These are phyloP conservation scores for Astrephomene gubernaculifera DNA, from an alignment of 139 green algal species.

Conservation along the genomic window DNA sequence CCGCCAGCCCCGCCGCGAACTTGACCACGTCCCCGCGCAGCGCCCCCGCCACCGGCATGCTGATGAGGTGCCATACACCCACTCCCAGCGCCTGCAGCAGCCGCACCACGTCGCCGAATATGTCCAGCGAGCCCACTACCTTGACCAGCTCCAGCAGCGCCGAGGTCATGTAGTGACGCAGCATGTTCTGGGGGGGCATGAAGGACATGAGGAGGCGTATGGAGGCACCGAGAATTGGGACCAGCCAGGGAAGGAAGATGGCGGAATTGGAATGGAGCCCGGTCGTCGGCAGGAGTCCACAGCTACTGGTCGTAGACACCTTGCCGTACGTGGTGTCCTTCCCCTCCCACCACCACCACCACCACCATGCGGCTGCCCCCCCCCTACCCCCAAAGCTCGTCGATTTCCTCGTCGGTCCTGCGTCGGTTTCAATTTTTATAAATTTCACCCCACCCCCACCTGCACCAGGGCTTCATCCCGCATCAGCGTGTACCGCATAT, in stretches of 20 bases:
- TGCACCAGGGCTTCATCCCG: conserved; percentile 65
- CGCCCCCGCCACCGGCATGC: conserved; percentile 54
- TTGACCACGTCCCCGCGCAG: conserved; percentile 18
- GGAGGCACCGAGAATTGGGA: too few relatives aligned
- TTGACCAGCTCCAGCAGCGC: conserved; percentile 77
- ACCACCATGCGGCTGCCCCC: too few relatives aligned
- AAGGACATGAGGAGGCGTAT: too few relatives aligned
- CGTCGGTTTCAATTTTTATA: too few relatives aligned
- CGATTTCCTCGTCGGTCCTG: too few relatives aligned
- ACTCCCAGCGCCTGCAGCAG: conserved; percentile 53
- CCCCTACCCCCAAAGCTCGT: too few relatives aligned
- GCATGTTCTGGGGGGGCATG: conserved; percentile 18
- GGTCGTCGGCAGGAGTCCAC: too few relatives aligned
- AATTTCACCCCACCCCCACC: conserved; percentile 54
- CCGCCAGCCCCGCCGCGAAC: conserved; percentile 18
- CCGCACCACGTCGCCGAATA: conserved; percentile 64
- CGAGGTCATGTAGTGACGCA: conserved; percentile 72
- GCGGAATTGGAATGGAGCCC: too few relatives aligned
- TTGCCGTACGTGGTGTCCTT: too few relatives aligned
- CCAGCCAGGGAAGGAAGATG: too few relatives aligned
- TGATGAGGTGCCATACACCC: conserved; percentile 67
- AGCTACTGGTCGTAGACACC: too few relatives aligned
- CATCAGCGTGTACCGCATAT: conserved; percentile 74
- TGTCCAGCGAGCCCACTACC: conserved; percentile 64
- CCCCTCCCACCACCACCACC: too few relatives aligned